These are phyloP conservation scores for Tillandsia leiboldiana DNA, from an alignment of 176 grass and related monocot species.

Conservation along the genomic window DNA sequence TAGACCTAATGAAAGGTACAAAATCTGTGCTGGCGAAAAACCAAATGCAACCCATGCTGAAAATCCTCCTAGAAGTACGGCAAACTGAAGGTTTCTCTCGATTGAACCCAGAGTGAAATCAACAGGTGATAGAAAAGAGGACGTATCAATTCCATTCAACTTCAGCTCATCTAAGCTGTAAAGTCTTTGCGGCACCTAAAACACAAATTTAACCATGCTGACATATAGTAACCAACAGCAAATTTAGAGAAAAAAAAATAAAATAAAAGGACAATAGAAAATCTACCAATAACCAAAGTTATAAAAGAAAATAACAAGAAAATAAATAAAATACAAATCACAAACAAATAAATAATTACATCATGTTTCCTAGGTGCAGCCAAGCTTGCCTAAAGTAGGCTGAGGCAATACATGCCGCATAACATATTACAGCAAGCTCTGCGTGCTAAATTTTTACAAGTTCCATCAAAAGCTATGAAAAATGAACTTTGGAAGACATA, in stretches of 20 bases:
- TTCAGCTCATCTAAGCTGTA: conserved; percentile 85
- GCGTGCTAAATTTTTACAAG: no score
- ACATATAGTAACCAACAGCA: background rate
- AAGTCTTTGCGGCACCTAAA: conserved; percentile 66
- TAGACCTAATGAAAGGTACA: conserved; percentile 50
- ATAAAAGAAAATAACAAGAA: background rate
- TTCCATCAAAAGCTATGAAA: no score
- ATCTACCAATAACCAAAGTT: background rate
- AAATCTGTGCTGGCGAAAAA: conserved; percentile 54
- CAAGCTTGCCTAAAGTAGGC: no score
- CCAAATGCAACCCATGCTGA: conserved; percentile 37
- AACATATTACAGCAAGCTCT: no score
- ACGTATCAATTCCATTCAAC: conserved; percentile 72
- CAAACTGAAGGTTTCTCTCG: conserved; percentile 68
- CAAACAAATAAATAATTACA: background rate
- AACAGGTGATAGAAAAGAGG: conserved; percentile 52
- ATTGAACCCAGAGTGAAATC: conserved; percentile 70
- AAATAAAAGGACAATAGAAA: background rate
- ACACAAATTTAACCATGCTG: conserved; percentile 13
- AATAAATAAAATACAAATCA: background rate
- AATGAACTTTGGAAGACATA: no score
- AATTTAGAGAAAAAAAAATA: background rate
- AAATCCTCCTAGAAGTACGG: conserved; percentile 45
- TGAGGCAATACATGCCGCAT: no score
- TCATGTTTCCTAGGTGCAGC: background rate